A percentile compares a stretch with the other conserved stretches of the same genome.
Conservation (phyloP, 306 rosid species). For the Argentina anserina region DNA sequence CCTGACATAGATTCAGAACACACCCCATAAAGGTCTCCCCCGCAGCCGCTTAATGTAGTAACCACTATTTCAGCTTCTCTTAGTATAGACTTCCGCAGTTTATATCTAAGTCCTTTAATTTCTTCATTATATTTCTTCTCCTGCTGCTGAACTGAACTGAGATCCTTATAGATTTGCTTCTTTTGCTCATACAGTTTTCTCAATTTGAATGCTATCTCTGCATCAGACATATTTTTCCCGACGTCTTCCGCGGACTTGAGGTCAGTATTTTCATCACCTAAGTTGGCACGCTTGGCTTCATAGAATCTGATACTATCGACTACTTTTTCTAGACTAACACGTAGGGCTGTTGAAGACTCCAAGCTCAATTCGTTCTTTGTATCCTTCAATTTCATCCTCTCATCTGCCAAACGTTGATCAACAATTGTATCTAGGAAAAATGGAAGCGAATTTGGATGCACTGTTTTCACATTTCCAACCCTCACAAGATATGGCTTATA, state of each 20-base stretch:
- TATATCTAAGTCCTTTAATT: constrained; percentile 56
- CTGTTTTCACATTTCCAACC: constrained; percentile 89
- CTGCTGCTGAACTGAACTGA: constrained; percentile 62
- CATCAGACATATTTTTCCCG: constrained; percentile 55
- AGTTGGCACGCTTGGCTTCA: constrained; percentile 76
- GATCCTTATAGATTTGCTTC: constrained; percentile 77
- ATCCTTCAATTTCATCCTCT: constrained; percentile 51
- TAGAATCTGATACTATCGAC: constrained; percentile 72
- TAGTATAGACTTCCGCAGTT: constrained; percentile 79
- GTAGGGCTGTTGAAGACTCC: constrained; percentile 50
- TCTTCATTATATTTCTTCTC: constrained; percentile 83
- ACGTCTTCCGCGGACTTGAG: constrained; percentile 38
- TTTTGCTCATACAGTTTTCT: constrained; percentile 81
- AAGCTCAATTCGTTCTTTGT: constrained; percentile 48
- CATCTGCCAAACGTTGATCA: constrained; percentile 79
- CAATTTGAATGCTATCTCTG: constrained; percentile 56
- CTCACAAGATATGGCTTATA: constrained; percentile 94
- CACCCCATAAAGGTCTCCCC: constrained; percentile 84
- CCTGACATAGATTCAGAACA: constrained; percentile 75
- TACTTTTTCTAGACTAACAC: constrained; percentile 71
- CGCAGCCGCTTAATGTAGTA: constrained; percentile 89
- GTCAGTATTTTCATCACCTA: constrained; percentile 55
- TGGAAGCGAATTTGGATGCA: constrained; percentile 85
- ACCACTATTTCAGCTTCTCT: constrained; percentile 93
- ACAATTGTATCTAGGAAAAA: constrained; percentile 90